phyloP scores from a whole-genome alignment of 192 early-diverging fungal genomes.

The Ambispora gerdemannii region DNA sequence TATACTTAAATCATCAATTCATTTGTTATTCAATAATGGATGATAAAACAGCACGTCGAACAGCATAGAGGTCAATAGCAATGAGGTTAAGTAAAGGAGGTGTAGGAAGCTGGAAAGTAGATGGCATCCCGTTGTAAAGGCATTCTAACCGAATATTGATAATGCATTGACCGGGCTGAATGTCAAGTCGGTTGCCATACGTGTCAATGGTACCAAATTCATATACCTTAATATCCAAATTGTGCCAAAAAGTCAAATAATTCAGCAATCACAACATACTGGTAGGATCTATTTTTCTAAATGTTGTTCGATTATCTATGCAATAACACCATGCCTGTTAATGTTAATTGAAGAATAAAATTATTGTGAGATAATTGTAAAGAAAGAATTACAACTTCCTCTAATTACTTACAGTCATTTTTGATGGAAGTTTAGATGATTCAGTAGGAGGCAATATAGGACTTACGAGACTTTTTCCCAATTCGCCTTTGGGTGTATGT shows the following conservation, averaged over 20 bases:
- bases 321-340: constrained; percentile 15
- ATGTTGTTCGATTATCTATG: constrained; percentile 8
- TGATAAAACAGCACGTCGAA: constrained; percentile 14
- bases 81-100: constrained; percentile 13
- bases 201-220: background rate
- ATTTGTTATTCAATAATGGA: no score
- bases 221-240: background rate
- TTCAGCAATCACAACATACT: background rate
- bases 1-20: no score
- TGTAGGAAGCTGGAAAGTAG: background rate
- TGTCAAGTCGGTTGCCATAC: background rate
- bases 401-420: constrained; percentile 4
- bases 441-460: background rate
- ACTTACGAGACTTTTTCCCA: constrained; percentile 9
- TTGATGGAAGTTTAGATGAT: background rate
- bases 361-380: background rate
- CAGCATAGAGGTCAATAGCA: constrained; percentile 1
- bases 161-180: background rate
- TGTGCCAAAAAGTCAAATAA: background rate
- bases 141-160: constrained; percentile 17
- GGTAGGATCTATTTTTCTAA: background rate
- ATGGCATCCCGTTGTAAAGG: constrained; percentile 6
- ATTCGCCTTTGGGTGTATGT: background rate
- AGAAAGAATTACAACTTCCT: background rate
- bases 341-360: constrained; percentile 9